Conservation (phyloP, 2,329 filamentous ascomycete species). For the Apiospora aurea region DNA sequence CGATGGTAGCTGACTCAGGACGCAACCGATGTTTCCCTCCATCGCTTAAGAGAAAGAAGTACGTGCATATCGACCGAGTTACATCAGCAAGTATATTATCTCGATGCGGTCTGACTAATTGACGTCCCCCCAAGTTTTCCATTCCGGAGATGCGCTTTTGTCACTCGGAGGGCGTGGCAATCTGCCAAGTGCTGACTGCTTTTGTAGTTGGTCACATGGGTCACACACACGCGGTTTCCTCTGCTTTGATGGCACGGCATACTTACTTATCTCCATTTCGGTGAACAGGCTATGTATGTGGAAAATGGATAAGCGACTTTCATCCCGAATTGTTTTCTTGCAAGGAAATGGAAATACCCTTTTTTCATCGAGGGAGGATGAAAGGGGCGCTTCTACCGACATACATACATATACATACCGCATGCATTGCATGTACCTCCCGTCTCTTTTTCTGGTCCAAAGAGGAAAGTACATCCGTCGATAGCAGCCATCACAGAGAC, state of each 20-base stretch:
- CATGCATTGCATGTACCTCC: background rate
- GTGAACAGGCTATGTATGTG: background rate
- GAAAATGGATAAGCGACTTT: background rate
- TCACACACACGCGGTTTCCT: background rate
- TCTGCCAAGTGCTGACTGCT: slow-evolving; percentile 2
- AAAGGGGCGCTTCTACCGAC: background rate
- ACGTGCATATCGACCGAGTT: background rate
- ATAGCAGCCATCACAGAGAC: background rate
- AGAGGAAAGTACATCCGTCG: background rate
- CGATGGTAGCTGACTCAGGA: background rate
- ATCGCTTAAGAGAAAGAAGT: background rate
- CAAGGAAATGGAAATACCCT: background rate
- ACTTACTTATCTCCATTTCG: background rate
- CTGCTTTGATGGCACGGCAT: background rate
- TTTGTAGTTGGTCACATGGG: background rate
- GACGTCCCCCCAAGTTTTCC: background rate
- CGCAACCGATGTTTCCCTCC: background rate
- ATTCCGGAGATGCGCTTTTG: background rate
- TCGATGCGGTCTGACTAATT: slow-evolving; percentile 1
- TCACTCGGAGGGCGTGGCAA: background rate
- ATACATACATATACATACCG: too few species aligned
- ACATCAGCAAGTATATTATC: background rate
- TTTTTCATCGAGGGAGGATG: background rate
- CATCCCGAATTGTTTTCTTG: too few species aligned
- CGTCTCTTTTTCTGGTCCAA: background rate